Conservation (phyloP, 208 protist genomes). For the Leishmania gerbilli region DNA sequence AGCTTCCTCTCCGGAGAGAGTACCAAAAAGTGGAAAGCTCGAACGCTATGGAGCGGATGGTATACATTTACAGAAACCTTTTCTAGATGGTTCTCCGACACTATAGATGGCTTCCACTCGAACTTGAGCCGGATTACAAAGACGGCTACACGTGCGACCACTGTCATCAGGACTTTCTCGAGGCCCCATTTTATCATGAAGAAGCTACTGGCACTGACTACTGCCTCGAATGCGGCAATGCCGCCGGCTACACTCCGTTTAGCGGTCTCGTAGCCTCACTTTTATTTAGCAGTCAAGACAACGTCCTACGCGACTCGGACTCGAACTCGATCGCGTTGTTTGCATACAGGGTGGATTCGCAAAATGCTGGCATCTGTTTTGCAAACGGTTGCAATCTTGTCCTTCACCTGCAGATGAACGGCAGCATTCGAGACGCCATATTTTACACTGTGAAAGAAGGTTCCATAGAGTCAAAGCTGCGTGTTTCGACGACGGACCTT, state of each 20-base stretch:
- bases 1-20: neutral
- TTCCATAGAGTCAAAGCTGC: conserved; percentile 17
- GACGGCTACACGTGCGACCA: conserved; percentile 50
- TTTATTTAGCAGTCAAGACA: conserved; percentile 20
- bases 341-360: conserved; percentile 26
- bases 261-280: conserved; percentile 36
- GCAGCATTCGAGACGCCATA: conserved; percentile 16
- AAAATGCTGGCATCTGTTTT: conserved; percentile 29
- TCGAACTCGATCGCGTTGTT: conserved; percentile 35
- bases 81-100: conserved; percentile 45
- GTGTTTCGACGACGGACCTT: conserved; percentile 17
- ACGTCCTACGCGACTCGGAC: conserved; percentile 22
- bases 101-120: conserved; percentile 44
- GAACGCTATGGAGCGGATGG: neutral
- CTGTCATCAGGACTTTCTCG: conserved; percentile 32
- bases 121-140: conserved; percentile 38
- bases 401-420: conserved; percentile 20
- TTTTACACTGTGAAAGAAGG: conserved; percentile 7
- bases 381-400: conserved; percentile 27
- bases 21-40: neutral
- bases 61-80: neutral
- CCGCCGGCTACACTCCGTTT: conserved; percentile 26
- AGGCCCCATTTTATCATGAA: conserved; percentile 44
- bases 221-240: conserved; percentile 34
- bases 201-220: conserved; percentile 36